These are phyloP conservation scores for Daedaleopsis sinensis DNA, from an alignment of 768 basidiomycete genomes.

Conservation along the genomic window DNA sequence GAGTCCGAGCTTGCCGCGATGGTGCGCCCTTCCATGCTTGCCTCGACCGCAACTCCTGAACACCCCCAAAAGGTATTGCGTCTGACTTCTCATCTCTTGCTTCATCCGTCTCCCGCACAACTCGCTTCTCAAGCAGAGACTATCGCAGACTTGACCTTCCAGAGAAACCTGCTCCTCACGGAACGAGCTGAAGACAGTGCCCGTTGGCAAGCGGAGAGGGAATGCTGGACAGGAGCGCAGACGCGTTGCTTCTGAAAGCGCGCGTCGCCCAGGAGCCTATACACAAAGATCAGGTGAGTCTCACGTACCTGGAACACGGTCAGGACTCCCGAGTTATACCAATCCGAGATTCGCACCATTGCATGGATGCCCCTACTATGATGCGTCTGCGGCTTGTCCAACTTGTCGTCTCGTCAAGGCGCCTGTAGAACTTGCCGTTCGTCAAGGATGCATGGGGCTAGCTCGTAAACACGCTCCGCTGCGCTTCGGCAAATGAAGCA, in stretches of 20 bases:
- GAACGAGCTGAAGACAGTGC: constrained; percentile 60
- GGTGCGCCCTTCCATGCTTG: constrained; percentile 13
- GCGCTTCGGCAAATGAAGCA: no score
- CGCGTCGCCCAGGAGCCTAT: constrained; percentile 40
- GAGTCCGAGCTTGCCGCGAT: constrained; percentile 37
- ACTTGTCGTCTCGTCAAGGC: no score
- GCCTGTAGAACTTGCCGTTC: no score
- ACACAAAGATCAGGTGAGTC: constrained; percentile 15
- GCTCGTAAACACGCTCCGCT: no score
- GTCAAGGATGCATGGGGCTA: no score
- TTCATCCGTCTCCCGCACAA: constrained; percentile 36
- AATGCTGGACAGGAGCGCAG: constrained; percentile 66
- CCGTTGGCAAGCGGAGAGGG: constrained; percentile 64
- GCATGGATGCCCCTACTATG: no score
- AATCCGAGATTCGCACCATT: no score
- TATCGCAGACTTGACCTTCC: constrained; percentile 56
- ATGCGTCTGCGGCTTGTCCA: no score
- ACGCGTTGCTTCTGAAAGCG: constrained; percentile 59
- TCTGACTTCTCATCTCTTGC: constrained; percentile 15
- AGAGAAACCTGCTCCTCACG: constrained; percentile 58
- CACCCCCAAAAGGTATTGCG: constrained; percentile 18
- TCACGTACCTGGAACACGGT: no score
- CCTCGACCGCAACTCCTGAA: background rate
- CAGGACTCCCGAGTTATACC: no score
- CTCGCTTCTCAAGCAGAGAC: constrained; percentile 63